Base-by-base conservation (phyloP, 768 basidiomycete genomes). In the Phylloporus rhodoxanthus region DNA sequence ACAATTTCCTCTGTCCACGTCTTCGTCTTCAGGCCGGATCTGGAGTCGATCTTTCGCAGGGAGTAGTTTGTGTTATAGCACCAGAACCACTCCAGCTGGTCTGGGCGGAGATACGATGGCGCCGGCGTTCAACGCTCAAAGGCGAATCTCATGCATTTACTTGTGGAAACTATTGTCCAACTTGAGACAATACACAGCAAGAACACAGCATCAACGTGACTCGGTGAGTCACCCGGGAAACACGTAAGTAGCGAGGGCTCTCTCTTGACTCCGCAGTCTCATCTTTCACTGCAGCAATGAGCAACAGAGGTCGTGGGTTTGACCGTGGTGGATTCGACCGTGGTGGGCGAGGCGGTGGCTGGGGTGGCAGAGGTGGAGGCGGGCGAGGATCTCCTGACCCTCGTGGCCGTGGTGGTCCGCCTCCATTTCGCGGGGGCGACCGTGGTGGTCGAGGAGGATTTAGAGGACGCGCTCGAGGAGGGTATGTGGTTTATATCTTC, bases 281-380 rank as follows among this genome's bases (percentile, higher is more conserved):
- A n/a, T 39, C 14, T 30, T 54, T 40, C 10, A 19, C 21, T 6
- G 20, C 17, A 36, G 43, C 21, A 9, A 71, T 72, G 71, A 64
- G 69, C 65, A 61, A 59, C 55, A 68, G 70, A 65, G 70, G 67
- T 23, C 66, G 76, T 59, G 76, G 70, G 59, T 62, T 63, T 25
- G 71, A 68, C 44, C 56, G 71, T 25, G 21, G 28, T 17, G 42
- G 41, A 9, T 43, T 32, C 11, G 30, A 43, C 30, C 34, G 34
- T 36, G n/a, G 26, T 26, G 28, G 26, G 4, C 30, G 43, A 15
- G 43, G 29, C 5, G 10, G 2, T 13, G 11, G 11, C 29, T 11
- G 29, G 10, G 13, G 44, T 36, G 33, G 71, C 23, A 70, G 70
- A 44, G 66, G 72, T 30, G 63, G 64, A 23, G 61, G 68, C 3